These are phyloP conservation scores for Alternaria novae-zelandiae DNA, from an alignment of 2,329 filamentous ascomycete genomes.

Conservation along the genomic window DNA sequence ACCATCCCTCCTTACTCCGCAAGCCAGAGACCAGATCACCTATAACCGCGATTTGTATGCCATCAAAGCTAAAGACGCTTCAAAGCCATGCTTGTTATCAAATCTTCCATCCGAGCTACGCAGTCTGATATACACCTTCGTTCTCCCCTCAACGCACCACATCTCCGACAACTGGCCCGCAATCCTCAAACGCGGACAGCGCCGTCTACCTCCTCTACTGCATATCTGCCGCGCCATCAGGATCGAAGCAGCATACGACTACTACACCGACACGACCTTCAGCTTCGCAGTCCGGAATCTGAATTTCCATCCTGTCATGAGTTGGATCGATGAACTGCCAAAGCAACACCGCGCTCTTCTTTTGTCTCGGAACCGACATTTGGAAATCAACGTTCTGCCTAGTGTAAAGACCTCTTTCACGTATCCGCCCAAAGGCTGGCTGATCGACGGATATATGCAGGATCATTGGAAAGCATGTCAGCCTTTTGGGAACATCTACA, in stretches of 20 bases:
- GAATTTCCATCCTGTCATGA: conserved; percentile 16
- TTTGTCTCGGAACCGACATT: conserved; percentile 21
- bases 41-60: conserved; percentile 7
- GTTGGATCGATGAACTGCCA: conserved; percentile 25
- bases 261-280: conserved; percentile 30
- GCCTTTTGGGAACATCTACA: conserved; percentile 34
- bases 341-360: conserved; percentile 19
- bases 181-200: not conserved
- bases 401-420: conserved; percentile 8
- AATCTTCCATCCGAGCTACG: conserved; percentile 10
- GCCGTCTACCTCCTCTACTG: conserved; percentile 12
- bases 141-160: conserved; percentile 8
- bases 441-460: conserved; percentile 15
- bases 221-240: conserved; percentile 33
- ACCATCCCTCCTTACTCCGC: conserved; percentile 4
- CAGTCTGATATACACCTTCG: conserved; percentile 7
- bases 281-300: conserved; percentile 21
- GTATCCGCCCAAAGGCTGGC: conserved; percentile 23
- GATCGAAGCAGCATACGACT: conserved; percentile 36
- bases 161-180: not conserved
- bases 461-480: conserved; percentile 31
- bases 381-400: conserved; percentile 18
- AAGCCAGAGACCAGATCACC: not conserved
- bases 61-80: conserved; percentile 1
- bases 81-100: conserved; percentile 3